Evolutionary conservation across 768 basidiomycete genomes (phyloP).

Genomic region (Suillus ampliporus): DNA sequence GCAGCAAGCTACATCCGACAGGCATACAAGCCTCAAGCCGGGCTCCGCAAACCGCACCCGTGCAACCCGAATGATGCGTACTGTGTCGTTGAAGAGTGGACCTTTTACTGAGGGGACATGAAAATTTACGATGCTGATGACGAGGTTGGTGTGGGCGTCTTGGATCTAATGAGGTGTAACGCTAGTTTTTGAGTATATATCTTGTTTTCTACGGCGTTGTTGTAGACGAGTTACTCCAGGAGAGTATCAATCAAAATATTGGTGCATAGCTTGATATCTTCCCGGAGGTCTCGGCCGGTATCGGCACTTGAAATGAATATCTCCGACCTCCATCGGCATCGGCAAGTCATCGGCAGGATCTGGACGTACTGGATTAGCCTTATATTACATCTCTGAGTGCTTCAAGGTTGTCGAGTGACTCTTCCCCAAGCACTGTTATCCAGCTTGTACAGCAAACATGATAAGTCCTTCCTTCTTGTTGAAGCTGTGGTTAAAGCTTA

Average conservation of each 20-base stretch:
- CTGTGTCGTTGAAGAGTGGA: slow-evolving; percentile 77
- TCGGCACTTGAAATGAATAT: slow-evolving; percentile 25
- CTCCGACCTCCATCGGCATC: slow-evolving; percentile 20
- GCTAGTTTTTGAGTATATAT: slow-evolving; percentile 23
- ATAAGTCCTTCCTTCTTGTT: slow-evolving; percentile 54
- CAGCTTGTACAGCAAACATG: slow-evolving; percentile 47
- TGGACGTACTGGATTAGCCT: background rate
- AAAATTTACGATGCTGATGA: background rate
- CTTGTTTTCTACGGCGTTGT: slow-evolving; percentile 27
- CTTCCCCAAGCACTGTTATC: slow-evolving; percentile 17
- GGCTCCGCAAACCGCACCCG: slow-evolving; percentile 50
- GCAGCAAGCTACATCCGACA: slow-evolving; percentile 25
- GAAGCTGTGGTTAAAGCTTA: slow-evolving; percentile 30
- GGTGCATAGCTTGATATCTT: background rate
- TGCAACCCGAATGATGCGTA: slow-evolving; percentile 66
- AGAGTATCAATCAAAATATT: background rate
- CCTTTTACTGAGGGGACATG: slow-evolving; percentile 43
- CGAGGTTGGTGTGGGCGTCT: background rate
- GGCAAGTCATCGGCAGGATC: background rate
- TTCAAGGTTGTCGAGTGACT: slow-evolving; percentile 6
- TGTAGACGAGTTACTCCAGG: slow-evolving; percentile 19
- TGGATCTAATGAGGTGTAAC: background rate
- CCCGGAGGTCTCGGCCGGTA: slow-evolving; percentile 10
- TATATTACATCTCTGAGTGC: slow-evolving; percentile 10
- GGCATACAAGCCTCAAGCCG: slow-evolving; percentile 33